Evolutionary conservation across 257 asterid species (phyloP), one percentile per base, ranked within the genome.

Genomic region (Jasminum sambac): DNA sequence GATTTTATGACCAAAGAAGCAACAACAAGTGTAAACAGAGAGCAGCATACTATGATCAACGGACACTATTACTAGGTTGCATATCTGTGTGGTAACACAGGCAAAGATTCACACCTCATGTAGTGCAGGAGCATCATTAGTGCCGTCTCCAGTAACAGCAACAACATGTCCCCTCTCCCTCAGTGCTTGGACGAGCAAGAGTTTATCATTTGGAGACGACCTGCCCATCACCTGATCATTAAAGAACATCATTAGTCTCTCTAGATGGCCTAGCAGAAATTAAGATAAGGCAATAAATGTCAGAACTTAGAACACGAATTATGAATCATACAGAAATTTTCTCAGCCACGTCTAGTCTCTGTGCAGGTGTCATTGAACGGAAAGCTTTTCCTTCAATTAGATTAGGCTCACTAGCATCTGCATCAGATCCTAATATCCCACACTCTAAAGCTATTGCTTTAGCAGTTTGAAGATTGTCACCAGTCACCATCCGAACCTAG

Each of bases 401-500:
- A 80, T 87, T 87, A 71, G 96, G 96, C 76, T 91, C 96, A 67
- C 86, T 78, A 68, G 88, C 90, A 79, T 91, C 95, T 26, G 86
- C 86, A 79, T 89, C 79, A 69, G 96, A 84, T 38, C 44, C 82
- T 77, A 94, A 80, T 73, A 94, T 89, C 68, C 99, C 99, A 72
- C 99, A 94, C 74, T 94, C 99, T 71, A 89, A 76, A 79, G 99
- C 99, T 76, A 94, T 94, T 59, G 99, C 97, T 72, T 57, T 85
- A 48, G 99, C 99, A 48, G 99, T 94, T 80, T 79, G 96, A 70
- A 87, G 84, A 86, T 89, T 88, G 80, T 94, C 99, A 42, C 99
- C 99, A 30, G 99, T 94, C 46, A 91, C 99, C 99, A 94, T 94
- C 63, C 99, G 95, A 7, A 95, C 97, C 99, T 94, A 72, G n/a